Base-by-base conservation (phyloP, 1,284 basidiomycete species). In the Malassezia brasiliensis region DNA sequence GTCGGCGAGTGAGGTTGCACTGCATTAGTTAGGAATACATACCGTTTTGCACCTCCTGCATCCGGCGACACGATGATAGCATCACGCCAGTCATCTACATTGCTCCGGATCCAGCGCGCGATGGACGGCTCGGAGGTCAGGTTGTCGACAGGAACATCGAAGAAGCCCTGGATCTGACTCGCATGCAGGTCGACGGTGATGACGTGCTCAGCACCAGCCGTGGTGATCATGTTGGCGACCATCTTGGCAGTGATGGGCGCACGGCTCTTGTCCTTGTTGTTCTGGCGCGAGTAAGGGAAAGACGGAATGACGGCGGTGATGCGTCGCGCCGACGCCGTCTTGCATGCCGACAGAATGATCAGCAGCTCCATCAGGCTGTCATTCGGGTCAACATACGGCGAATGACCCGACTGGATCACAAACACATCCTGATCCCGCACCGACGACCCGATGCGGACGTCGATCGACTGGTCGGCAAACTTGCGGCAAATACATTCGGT, bases 161-260 rank as follows among this genome's bases (percentile, higher is more conserved):
- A 98, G 80, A 98, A 98, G 11, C 93, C 93, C 76, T 98, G 93
- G 63, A 98, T 96, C 79, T 98, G 93, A 65, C 87, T 90, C 11
- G 93, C 94, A 75, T 98, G 93, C 38, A 98, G 80, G 76, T 98
- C 93, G 85, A 98, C 91, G 19, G 93, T 98, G 72, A 98, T 98
- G 70, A 98, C 88, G 75, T 98, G 93, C 79, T 98, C 91, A 65
- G 89, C 91, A 30, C 93, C 93, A 14, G 94, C 93, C 25, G 94
- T 88, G 38, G 85, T 87, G 56, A 98, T 81, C 84, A 98, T 91
- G 78, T 96, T 98, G 44, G 93, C 93, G 34, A 91, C 89, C 53
- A 98, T 83, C 80, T 98, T 98, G 55, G 94, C 91, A 1, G 94
- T 96, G 77, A 98, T 96, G 25, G 94, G 93, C 2, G 91, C 90